phyloP scores from a whole-genome alignment of 495 filamentous ascomycete genomes.

The Cercophora newfieldiana region DNA sequence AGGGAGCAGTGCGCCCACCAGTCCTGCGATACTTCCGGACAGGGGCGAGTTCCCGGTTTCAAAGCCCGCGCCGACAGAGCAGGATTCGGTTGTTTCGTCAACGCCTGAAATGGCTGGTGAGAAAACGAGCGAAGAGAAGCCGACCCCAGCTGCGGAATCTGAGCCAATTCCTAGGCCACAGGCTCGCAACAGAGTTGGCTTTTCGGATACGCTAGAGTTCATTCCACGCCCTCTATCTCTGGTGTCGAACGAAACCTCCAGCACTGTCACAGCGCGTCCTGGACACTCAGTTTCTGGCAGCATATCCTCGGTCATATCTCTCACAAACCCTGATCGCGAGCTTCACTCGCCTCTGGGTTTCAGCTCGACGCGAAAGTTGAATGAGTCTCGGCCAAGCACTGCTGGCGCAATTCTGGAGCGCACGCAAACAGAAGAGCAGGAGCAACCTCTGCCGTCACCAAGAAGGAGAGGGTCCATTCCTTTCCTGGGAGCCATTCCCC shows the following conservation, averaged over 20 bases:
- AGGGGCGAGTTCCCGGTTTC: slow-evolving; percentile 41
- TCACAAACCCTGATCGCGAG: slow-evolving; percentile 44
- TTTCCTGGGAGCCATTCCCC: slow-evolving; percentile 40
- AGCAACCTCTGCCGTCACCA: slow-evolving; percentile 33
- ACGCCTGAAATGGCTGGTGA: slow-evolving; percentile 1
- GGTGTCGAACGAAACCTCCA: slow-evolving; percentile 72
- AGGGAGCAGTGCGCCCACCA: slow-evolving; percentile 66
- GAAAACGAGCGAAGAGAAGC: not conserved
- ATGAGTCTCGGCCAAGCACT: slow-evolving; percentile 51
- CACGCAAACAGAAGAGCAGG: slow-evolving; percentile 38
- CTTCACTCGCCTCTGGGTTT: slow-evolving; percentile 27
- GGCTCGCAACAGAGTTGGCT: slow-evolving; percentile 55
- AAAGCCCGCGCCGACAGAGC: slow-evolving; percentile 15
- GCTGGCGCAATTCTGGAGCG: slow-evolving; percentile 54
- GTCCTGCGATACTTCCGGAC: slow-evolving; percentile 56
- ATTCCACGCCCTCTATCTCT: slow-evolving; percentile 73
- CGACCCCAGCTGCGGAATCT: slow-evolving; percentile 18
- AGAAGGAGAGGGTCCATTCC: slow-evolving; percentile 54
- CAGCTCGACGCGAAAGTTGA: slow-evolving; percentile 30
- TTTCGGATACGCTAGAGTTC: slow-evolving; percentile 62
- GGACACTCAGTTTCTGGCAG: slow-evolving; percentile 64
- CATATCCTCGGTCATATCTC: slow-evolving; percentile 61
- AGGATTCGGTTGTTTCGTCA: slow-evolving; percentile 3
- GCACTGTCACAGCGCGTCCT: slow-evolving; percentile 60
- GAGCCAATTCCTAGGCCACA: slow-evolving; percentile 39